phyloP scores from a whole-genome alignment of 2,329 filamentous ascomycete species.

The Aspergillus chevalieri region DNA sequence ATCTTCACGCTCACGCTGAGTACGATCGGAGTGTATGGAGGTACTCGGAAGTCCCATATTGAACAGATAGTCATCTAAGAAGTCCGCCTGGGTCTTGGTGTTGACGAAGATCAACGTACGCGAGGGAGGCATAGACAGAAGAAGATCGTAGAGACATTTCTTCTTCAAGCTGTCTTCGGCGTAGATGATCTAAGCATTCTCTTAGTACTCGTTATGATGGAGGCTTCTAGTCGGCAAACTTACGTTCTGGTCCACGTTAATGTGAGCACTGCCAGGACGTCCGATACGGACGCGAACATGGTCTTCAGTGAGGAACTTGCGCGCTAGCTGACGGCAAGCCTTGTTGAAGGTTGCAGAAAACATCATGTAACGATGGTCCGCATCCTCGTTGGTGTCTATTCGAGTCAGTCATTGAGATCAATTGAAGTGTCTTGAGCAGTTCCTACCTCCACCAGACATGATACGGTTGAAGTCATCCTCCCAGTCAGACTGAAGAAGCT shows the following conservation, averaged over 20 bases:
- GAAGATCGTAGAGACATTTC: constrained; percentile 63
- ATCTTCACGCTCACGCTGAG: constrained; percentile 86
- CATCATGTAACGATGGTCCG: constrained; percentile 65
- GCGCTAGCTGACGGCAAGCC: constrained; percentile 67
- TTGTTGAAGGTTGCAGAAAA: constrained; percentile 95
- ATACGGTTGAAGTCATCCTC: constrained; percentile 67
- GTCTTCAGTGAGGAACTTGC: constrained; percentile 65
- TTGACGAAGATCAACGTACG: constrained; percentile 91
- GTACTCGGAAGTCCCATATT: constrained; percentile 74
- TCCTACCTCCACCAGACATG: constrained; percentile 72
- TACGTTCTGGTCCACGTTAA: constrained; percentile 71
- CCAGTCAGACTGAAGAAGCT: constrained; percentile 80
- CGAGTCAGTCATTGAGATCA: constrained; percentile 9
- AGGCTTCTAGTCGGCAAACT: constrained; percentile 5
- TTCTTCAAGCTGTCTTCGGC: constrained; percentile 64
- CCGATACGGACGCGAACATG: constrained; percentile 80
- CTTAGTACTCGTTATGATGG: not conserved
- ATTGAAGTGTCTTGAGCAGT: not conserved
- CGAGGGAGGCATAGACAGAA: constrained; percentile 63
- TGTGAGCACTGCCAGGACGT: constrained; percentile 73
- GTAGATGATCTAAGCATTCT: constrained; percentile 50
- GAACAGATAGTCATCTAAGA: constrained; percentile 80
- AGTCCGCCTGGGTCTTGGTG: constrained; percentile 68
- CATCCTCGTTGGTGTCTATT: constrained; percentile 66
- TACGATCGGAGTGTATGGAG: constrained; percentile 81